phyloP scores from a whole-genome alignment of 23 red algal genomes.

The Gracilaria vermiculophylla region DNA sequence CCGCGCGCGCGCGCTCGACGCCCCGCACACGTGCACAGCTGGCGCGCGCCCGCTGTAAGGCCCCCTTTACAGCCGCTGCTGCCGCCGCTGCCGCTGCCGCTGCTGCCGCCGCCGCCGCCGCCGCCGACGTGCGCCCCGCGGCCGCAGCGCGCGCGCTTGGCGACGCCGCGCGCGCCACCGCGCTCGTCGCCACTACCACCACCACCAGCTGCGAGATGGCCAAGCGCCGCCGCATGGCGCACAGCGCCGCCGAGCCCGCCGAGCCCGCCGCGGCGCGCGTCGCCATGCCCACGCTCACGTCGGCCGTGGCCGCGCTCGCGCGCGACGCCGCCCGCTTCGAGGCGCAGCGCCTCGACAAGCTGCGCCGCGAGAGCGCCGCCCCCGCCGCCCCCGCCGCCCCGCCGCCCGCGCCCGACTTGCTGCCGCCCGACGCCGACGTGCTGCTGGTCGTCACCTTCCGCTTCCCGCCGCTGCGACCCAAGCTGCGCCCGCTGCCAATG shows the following conservation, averaged over 20 bases:
- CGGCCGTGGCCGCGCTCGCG: not conserved
- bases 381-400: too few species aligned
- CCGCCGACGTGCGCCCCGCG: not conserved
- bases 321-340: constrained; percentile 11
- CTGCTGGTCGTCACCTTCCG: constrained; percentile 30
- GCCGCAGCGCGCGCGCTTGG: not conserved
- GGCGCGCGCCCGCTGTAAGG: too few species aligned
- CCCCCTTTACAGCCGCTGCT: too few species aligned
- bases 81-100: too few species aligned
- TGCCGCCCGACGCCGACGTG: not conserved
- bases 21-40: too few species aligned
- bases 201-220: too few species aligned
- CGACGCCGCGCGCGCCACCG: too few species aligned
- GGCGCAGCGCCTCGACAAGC: not conserved
- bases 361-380: too few species aligned
- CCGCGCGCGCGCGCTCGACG: too few species aligned
- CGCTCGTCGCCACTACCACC: too few species aligned
- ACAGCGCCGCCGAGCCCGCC: not conserved
- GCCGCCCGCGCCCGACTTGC: not conserved
- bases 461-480: not conserved
- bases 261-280: not conserved
- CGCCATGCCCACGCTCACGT: not conserved
- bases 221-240: not conserved
- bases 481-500: constrained; percentile 7
- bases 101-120: too few species aligned